Base-by-base conservation (phyloP, 1,139 yeast species). In the Taphrina deformans region DNA sequence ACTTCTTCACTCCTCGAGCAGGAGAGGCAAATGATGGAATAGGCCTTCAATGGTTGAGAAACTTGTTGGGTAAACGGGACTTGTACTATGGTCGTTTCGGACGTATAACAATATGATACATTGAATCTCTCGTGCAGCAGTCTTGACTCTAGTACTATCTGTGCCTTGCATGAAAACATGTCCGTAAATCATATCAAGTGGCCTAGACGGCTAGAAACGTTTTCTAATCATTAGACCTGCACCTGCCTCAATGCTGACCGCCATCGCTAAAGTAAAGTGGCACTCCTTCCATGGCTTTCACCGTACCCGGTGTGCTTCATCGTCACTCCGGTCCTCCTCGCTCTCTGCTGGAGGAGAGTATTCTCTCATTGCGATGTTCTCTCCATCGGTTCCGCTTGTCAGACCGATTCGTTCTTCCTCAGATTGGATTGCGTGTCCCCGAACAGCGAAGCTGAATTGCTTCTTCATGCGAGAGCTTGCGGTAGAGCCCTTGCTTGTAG, bases 351-450 rank as follows among this genome's bases (percentile, higher is more conserved):
- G 44, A 3, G 58, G 40, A 16, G 46, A 21, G 23, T 53, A 40
- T 14, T 40, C 48, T 9, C 48, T 53, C 48, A 53, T 38, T 18
- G 27, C 35, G 6, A 53, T 26, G 24, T 35, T 23, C 29, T 51
- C 44, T 4, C 55, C 44, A 21, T 51, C 44, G 24, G 24, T 7
- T 9, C 44, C 44, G 27, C 55, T 51, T 21, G 55, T 51, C 46
- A 53, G 21, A 7, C 58, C 58, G 2, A 53, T 27, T 16, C 33
- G n/a, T 40, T 53, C 58, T 24, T 53, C 58, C 48, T 53, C 58
- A n/a, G 58, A 27, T 14, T 16, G 35, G 4, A 23, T 16, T 7
- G 41, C 48, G 7, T 21, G 23, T 21, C 55, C 55, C 3, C 58
- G 45, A 5, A 38, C 31, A 6, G 58, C 58, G 23, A 53, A 53